Percentiles rank a stretch among this genome's conserved stretches.
Evolutionary conservation across 106 monocot genomes (phyloP).

Genomic region (Dendrobium officinale): DNA sequence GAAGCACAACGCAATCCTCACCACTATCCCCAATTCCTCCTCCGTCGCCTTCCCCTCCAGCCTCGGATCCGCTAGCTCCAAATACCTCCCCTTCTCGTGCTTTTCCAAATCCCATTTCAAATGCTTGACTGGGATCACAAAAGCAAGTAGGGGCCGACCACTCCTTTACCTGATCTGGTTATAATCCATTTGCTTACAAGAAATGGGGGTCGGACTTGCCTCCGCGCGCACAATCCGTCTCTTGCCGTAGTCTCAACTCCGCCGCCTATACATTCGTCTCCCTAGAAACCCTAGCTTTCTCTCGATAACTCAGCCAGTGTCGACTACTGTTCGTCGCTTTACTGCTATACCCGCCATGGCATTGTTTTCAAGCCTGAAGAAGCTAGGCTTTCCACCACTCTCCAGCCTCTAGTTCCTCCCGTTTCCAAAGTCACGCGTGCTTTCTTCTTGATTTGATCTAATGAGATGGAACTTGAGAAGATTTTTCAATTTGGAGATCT

Average conservation of each 20-base stretch:
- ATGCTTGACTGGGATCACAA: no score
- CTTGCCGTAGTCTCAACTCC: not conserved
- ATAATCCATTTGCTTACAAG: not conserved
- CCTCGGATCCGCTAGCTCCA: no score
- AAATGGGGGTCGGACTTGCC: not conserved
- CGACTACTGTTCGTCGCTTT: conserved; percentile 9
- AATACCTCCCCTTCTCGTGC: no score
- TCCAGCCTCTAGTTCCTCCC: conserved; percentile 38
- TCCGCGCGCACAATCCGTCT: not conserved
- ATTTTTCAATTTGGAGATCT: not conserved
- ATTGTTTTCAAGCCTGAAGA: conserved; percentile 49
- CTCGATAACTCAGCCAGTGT: not conserved
- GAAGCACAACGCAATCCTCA: no score
- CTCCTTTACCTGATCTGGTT: no score
- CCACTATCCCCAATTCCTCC: no score
- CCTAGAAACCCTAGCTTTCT: not conserved
- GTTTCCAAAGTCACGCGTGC: conserved; percentile 46
- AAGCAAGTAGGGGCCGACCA: no score
- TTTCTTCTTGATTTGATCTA: not conserved
- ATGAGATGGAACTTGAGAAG: not conserved
- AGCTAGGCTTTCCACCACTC: conserved; percentile 63
- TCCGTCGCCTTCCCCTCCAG: no score
- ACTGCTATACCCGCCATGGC: conserved; percentile 35
- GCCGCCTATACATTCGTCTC: not conserved
- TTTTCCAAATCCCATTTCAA: no score